Conservation (phyloP, 2,329 filamentous ascomycete genomes). For the Pseudogymnoascus destructans region DNA sequence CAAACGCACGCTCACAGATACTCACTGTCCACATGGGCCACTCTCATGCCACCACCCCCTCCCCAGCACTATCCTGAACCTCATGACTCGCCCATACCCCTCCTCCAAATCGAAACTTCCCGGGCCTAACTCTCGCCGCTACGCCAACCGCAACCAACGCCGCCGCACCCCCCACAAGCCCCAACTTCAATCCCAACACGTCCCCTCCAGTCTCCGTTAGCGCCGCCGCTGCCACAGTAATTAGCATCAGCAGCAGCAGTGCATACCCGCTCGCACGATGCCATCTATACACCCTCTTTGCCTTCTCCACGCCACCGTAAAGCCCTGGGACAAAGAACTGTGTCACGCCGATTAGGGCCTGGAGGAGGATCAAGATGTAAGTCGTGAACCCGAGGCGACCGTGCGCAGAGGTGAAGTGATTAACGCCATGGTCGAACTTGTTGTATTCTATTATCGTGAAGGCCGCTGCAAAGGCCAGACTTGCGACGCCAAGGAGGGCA, state of each 20-base stretch:
- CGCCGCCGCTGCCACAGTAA: constrained; percentile 62
- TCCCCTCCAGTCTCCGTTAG: constrained; percentile 61
- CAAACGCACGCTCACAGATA: neutral
- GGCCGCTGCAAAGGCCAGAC: constrained; percentile 43
- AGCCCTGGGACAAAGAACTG: constrained; percentile 64
- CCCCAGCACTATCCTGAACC: neutral
- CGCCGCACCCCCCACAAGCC: constrained; percentile 56
- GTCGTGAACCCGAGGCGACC: constrained; percentile 71
- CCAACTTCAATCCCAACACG: constrained; percentile 59
- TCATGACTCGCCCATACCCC: constrained; percentile 26
- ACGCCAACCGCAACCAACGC: constrained; percentile 59
- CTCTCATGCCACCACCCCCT: neutral
- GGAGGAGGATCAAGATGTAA: constrained; percentile 54
- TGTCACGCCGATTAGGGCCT: constrained; percentile 68
- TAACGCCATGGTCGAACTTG: constrained; percentile 54
- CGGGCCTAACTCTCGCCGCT: constrained; percentile 64
- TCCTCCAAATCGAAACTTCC: constrained; percentile 55
- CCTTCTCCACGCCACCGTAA: constrained; percentile 67
- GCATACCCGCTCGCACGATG: constrained; percentile 69
- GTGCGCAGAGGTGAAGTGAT: constrained; percentile 70
- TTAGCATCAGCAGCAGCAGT: constrained; percentile 55
- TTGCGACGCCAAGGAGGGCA: constrained; percentile 46
- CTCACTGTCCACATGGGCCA: neutral
- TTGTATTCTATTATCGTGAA: constrained; percentile 68
- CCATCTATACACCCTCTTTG: constrained; percentile 80